Evolutionary conservation across 176 grass and related monocot species (phyloP).

Genomic region (Lolium multiflorum): DNA sequence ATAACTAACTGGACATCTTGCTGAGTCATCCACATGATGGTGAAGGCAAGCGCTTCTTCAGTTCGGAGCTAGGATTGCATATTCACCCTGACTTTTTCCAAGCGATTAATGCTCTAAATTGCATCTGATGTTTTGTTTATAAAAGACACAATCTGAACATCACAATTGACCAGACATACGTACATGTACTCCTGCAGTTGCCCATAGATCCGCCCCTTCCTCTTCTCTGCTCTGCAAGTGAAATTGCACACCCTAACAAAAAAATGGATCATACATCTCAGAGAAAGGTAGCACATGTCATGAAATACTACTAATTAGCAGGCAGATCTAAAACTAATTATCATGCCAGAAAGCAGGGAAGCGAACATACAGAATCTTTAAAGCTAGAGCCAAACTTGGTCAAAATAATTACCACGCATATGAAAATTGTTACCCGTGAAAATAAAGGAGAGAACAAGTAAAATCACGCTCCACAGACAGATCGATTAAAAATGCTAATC

Average conservation of each 20-base stretch:
- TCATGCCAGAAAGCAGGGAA: not conserved
- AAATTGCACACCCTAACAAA: not conserved
- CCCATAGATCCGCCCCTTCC: too few relatives aligned
- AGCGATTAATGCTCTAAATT: not conserved
- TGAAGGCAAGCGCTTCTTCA: not conserved
- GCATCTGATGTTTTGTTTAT: not conserved
- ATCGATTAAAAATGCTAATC: not conserved
- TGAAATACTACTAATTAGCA: not conserved
- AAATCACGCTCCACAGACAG: not conserved
- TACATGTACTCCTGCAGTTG: too few relatives aligned
- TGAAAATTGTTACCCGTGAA: not conserved
- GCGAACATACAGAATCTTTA: not conserved
- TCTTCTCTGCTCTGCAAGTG: too few relatives aligned
- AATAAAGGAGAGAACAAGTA: not conserved
- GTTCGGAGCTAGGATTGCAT: not conserved
- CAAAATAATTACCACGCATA: not conserved
- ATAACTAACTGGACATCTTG: constrained; percentile 13
- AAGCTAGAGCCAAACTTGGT: not conserved
- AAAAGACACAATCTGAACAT: not conserved
- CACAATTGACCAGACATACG: too few relatives aligned
- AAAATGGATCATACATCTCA: not conserved
- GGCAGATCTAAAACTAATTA: too few relatives aligned
- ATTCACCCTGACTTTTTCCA: not conserved
- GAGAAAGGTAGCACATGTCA: not conserved
- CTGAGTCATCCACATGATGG: not conserved